These are phyloP conservation scores for Candida piceae DNA, from an alignment of 805 yeast species.

Conservation along the genomic window DNA sequence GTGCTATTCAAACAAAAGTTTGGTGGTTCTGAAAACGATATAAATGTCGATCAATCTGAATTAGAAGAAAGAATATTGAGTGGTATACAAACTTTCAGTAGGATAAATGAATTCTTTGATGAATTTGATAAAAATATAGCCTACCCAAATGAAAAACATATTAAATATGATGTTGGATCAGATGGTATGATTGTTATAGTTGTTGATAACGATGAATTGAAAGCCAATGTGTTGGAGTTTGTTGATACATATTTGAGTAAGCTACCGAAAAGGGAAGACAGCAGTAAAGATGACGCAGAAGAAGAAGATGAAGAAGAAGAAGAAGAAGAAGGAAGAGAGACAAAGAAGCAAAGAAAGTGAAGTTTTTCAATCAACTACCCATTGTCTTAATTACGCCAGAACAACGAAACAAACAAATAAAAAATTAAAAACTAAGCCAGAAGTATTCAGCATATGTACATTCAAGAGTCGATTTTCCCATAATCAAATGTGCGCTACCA, in stretches of 20 bases:
- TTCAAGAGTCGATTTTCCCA: too few relatives aligned
- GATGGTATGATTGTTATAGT: conserved; percentile 55
- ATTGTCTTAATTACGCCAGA: too few relatives aligned
- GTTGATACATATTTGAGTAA: conserved; percentile 30
- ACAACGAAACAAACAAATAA: too few relatives aligned
- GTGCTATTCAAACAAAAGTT: conserved; percentile 37
- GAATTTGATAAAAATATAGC: conserved; percentile 47
- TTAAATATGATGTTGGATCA: conserved; percentile 57
- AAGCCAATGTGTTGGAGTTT: conserved; percentile 35
- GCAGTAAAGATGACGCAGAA: too few relatives aligned
- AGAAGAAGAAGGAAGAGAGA: conserved; percentile 4
- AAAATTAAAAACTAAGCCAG: too few relatives aligned
- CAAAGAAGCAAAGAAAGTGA: conserved; percentile 10
- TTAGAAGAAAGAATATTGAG: conserved; percentile 46
- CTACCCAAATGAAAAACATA: conserved; percentile 48
- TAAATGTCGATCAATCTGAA: conserved; percentile 27
- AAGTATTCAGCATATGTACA: too few relatives aligned
- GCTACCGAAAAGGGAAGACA: conserved; percentile 1
- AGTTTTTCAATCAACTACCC: too few relatives aligned
- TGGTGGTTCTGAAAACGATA: conserved; percentile 21
- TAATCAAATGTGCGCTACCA: too few relatives aligned
- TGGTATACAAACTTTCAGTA: conserved; percentile 40
- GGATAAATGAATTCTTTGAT: conserved; percentile 48
- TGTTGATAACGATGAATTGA: conserved; percentile 39
- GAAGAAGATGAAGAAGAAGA: conserved; percentile 6